phyloP scores from a whole-genome alignment of 2,329 filamentous ascomycete genomes.

The Cladophialophora immunda region DNA sequence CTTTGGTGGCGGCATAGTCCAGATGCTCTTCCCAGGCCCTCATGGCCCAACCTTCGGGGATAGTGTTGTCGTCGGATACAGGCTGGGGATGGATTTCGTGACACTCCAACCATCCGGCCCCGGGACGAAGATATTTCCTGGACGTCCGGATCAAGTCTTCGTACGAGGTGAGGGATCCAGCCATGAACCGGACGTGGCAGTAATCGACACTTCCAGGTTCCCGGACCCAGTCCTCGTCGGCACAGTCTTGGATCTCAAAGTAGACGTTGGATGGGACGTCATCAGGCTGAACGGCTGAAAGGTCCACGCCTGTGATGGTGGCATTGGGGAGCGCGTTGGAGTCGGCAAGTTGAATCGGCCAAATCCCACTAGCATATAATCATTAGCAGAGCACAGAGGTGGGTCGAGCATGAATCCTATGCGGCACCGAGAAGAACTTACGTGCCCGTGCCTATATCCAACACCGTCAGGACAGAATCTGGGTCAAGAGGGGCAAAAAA shows the following conservation, averaged over 20 bases:
- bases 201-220: conserved; percentile 62
- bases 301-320: conserved; percentile 69
- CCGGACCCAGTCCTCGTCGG: conserved; percentile 68
- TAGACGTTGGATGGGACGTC: conserved; percentile 76
- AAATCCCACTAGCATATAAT: background rate
- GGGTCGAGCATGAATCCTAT: no score
- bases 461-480: conserved; percentile 52
- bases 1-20: conserved; percentile 55
- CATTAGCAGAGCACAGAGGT: background rate
- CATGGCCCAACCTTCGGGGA: conserved; percentile 57
- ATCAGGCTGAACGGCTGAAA: conserved; percentile 72
- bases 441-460: conserved; percentile 69
- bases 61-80: conserved; percentile 63
- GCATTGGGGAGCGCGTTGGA: conserved; percentile 63
- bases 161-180: conserved; percentile 67
- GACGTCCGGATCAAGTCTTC: conserved; percentile 62
- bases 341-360: conserved; percentile 69
- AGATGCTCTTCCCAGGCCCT: conserved; percentile 59
- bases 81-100: conserved; percentile 56
- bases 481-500: conserved; percentile 59
- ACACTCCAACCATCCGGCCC: conserved; percentile 58
- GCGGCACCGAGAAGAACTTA: background rate
- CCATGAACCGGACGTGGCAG: conserved; percentile 67
- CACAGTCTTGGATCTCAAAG: conserved; percentile 76
- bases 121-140: conserved; percentile 63